These are phyloP conservation scores for Leishmania turanica DNA, from an alignment of 208 protist genomes.

Conservation along the genomic window DNA sequence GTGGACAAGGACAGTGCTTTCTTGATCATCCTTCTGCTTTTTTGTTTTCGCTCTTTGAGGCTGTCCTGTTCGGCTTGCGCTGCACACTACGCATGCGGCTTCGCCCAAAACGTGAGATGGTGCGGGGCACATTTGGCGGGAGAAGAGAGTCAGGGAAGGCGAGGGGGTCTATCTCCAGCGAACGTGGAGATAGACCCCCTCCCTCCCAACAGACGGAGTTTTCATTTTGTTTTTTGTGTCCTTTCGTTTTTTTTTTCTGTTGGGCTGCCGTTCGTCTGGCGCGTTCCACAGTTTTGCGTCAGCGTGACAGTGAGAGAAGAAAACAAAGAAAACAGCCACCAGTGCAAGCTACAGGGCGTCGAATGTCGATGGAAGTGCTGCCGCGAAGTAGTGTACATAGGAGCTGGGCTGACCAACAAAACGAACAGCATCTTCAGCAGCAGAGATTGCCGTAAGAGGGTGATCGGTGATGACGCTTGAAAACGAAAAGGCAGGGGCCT, in stretches of 20 bases:
- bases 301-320: background rate
- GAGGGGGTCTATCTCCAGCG: background rate
- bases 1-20: background rate
- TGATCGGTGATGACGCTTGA: background rate
- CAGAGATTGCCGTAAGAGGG: background rate
- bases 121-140: background rate
- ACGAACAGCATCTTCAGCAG: background rate
- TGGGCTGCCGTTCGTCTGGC: background rate
- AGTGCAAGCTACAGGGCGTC: background rate
- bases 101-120: background rate
- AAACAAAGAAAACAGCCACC: background rate
- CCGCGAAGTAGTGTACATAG: background rate
- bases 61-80: background rate
- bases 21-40: background rate
- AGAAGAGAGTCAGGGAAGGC: background rate
- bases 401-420: background rate
- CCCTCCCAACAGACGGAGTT: background rate
- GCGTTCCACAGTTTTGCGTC: background rate
- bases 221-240: background rate
- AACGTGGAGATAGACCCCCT: background rate
- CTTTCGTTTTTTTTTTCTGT: background rate
- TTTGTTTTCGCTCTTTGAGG: background rate
- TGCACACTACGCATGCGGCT: background rate
- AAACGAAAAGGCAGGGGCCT: background rate
- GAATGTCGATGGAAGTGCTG: background rate